A percentile compares a stretch with the other conserved stretches of the same genome.
These are phyloP conservation scores for Penicillium atrosanguineum DNA, from an alignment of 495 filamentous ascomycete species.

Conservation along the genomic window DNA sequence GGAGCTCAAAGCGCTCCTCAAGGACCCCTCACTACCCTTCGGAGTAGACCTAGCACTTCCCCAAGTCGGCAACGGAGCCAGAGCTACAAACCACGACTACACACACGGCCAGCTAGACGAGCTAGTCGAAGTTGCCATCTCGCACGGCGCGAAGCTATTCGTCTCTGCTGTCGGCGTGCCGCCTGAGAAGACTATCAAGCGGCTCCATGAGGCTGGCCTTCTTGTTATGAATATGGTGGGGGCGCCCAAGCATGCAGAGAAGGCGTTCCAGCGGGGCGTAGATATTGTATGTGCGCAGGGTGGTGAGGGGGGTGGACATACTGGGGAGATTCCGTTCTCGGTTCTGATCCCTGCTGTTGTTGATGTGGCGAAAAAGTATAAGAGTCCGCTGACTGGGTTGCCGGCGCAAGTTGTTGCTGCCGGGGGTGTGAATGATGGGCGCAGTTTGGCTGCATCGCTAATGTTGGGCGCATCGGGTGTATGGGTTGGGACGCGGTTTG, in stretches of 20 bases:
- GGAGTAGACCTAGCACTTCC: conserved; percentile 86
- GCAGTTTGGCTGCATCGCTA: conserved; percentile 65
- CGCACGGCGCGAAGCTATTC: conserved; percentile 74
- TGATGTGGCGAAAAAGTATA: conserved; percentile 65
- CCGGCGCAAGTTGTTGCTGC: conserved; percentile 71
- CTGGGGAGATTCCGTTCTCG: conserved; percentile 69
- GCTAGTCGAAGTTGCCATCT: conserved; percentile 75
- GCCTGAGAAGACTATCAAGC: conserved; percentile 62
- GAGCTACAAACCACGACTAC: conserved; percentile 91
- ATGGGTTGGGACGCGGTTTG: conserved; percentile 85
- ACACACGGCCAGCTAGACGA: conserved; percentile 79
- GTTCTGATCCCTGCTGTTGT: conserved; percentile 74
- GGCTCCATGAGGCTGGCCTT: conserved; percentile 71
- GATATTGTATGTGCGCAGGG: conserved; percentile 85
- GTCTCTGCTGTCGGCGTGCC: conserved; percentile 83
- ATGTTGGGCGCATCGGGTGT: conserved; percentile 74
- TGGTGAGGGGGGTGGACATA: conserved; percentile 77
- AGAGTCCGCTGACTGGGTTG: conserved; percentile 51
- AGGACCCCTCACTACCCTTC: conserved; percentile 65
- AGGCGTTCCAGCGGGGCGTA: conserved; percentile 75
- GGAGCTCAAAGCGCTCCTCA: conserved; percentile 72
- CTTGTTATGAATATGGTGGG: conserved; percentile 97
- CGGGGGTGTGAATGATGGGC: conserved; percentile 70
- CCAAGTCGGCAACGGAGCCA: conserved; percentile 73
- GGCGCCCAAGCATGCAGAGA: conserved; percentile 78